Conservation (phyloP, 352 stramenopile genomes). For the Phytophthora europaea region DNA sequence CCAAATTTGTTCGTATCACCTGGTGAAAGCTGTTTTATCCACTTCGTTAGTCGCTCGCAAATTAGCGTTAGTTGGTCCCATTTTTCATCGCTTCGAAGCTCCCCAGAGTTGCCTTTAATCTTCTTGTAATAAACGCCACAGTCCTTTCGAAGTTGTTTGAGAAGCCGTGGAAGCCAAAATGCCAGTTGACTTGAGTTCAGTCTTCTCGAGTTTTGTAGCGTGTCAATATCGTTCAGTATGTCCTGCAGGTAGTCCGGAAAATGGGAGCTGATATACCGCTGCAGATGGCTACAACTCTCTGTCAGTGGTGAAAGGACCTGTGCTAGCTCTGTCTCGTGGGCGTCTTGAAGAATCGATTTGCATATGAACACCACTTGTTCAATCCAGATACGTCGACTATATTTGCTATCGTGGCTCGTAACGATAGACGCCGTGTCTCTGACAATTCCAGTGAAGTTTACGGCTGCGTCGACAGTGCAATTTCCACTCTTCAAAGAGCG, state of each 20-base stretch:
- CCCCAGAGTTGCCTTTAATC: background rate
- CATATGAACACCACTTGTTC: slow-evolving; percentile 7
- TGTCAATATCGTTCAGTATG: slow-evolving; percentile 8
- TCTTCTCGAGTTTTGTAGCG: background rate
- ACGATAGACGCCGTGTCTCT: background rate
- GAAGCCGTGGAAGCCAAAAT: background rate
- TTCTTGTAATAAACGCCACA: slow-evolving; percentile 8
- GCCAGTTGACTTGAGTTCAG: background rate
- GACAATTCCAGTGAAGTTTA: background rate
- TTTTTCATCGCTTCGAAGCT: slow-evolving; percentile 1
- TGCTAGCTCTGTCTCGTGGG: background rate
- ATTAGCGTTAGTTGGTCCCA: slow-evolving; percentile 2
- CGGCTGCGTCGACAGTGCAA: slow-evolving; percentile 1
- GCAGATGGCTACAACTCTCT: background rate
- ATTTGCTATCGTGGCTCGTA: slow-evolving; percentile 4
- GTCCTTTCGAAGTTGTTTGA: slow-evolving; percentile 6
- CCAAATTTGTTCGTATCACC: background rate
- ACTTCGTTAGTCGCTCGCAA: slow-evolving; percentile 3
- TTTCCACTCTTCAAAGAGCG: slow-evolving; percentile 1
- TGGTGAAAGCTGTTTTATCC: slow-evolving; percentile 3
- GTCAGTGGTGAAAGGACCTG: background rate
- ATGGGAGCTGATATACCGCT: slow-evolving; percentile 3
- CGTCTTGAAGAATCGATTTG: slow-evolving; percentile 4
- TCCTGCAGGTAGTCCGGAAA: slow-evolving; percentile 13
- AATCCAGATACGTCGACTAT: slow-evolving; percentile 6